phyloP scores from a whole-genome alignment of 2,329 filamentous ascomycete genomes.

The Karstenula rhodostoma region DNA sequence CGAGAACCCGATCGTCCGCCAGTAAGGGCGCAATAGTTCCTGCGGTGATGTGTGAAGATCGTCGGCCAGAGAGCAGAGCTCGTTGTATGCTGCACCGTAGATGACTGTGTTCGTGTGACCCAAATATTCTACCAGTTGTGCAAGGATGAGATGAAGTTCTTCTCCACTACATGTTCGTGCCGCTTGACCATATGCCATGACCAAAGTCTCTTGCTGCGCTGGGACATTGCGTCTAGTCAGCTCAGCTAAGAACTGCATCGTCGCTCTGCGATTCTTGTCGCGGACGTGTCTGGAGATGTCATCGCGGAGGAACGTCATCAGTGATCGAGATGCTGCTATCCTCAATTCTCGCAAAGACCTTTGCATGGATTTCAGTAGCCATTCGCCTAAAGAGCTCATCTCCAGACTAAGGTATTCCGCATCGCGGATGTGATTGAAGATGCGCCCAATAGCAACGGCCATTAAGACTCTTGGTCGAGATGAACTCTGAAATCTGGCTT shows the following conservation, averaged over 20 bases:
- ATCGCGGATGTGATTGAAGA: conserved; percentile 72
- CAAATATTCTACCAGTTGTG: conserved; percentile 85
- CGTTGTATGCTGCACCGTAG: conserved; percentile 82
- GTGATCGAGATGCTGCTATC: conserved; percentile 75
- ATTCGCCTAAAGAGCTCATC: conserved; percentile 74
- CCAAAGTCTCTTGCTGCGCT: conserved; percentile 80
- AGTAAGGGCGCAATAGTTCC: conserved; percentile 84
- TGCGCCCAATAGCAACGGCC: conserved; percentile 64
- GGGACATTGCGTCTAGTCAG: conserved; percentile 74
- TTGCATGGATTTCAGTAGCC: conserved; percentile 80
- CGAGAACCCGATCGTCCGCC: conserved; percentile 82
- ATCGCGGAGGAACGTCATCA: conserved; percentile 70
- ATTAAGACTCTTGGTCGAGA: conserved; percentile 41
- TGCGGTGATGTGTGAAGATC: conserved; percentile 68
- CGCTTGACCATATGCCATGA: conserved; percentile 86
- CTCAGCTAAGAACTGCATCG: conserved; percentile 74
- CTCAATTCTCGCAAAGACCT: conserved; percentile 87
- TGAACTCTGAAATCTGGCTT: conserved; percentile 39
- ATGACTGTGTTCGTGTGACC: conserved; percentile 83
- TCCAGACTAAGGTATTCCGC: conserved; percentile 71
- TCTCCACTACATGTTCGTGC: conserved; percentile 78
- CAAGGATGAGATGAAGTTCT: conserved; percentile 84
- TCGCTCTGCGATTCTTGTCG: conserved; percentile 72
- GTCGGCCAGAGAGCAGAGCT: conserved; percentile 78
- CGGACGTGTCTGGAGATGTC: conserved; percentile 58